Conservation (phyloP, 2,329 filamentous ascomycete genomes). For the Fusarium ramigenum region DNA sequence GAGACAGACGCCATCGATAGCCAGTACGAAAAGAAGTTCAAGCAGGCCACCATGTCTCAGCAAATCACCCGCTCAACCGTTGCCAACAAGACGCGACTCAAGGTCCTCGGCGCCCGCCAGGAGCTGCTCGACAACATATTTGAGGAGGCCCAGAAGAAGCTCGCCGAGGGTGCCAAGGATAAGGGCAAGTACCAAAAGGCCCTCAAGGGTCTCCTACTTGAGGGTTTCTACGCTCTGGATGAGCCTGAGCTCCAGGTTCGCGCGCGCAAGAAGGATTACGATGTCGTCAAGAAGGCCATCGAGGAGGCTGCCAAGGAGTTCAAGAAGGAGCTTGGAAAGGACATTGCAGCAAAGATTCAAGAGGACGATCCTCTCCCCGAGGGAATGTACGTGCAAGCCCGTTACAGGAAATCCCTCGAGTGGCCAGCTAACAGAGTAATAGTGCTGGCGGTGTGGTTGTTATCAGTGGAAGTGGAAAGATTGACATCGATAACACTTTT, state of each 20-base stretch:
- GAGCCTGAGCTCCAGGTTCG: conserved; percentile 81
- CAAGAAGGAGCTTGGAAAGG: conserved; percentile 78
- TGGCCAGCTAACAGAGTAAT: conserved; percentile 38
- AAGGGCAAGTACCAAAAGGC: conserved; percentile 78
- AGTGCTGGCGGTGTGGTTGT: conserved; percentile 88
- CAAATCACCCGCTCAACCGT: conserved; percentile 98
- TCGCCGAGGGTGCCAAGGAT: conserved; percentile 72
- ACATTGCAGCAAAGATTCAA: conserved; percentile 76
- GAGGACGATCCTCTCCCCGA: conserved; percentile 83
- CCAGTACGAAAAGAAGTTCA: conserved; percentile 98
- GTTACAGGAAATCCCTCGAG: neutral
- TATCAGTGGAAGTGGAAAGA: conserved; percentile 86
- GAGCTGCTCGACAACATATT: conserved; percentile 92
- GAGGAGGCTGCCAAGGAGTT: conserved; percentile 82
- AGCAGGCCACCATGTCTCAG: conserved; percentile 97
- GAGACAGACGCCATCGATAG: conserved; percentile 93
- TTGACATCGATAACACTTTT: conserved; percentile 98
- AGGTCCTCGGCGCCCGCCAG: conserved; percentile 87
- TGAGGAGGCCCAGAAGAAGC: conserved; percentile 77
- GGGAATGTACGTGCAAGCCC: conserved; percentile 73
- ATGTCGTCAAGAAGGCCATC: conserved; percentile 79
- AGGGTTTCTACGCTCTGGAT: conserved; percentile 88
- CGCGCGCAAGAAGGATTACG: conserved; percentile 82
- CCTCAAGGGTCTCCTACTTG: conserved; percentile 83
- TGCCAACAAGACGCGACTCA: conserved; percentile 93